phyloP scores from a whole-genome alignment of 1,284 basidiomycete genomes.

The Ceratorhiza oryzae-sativae region DNA sequence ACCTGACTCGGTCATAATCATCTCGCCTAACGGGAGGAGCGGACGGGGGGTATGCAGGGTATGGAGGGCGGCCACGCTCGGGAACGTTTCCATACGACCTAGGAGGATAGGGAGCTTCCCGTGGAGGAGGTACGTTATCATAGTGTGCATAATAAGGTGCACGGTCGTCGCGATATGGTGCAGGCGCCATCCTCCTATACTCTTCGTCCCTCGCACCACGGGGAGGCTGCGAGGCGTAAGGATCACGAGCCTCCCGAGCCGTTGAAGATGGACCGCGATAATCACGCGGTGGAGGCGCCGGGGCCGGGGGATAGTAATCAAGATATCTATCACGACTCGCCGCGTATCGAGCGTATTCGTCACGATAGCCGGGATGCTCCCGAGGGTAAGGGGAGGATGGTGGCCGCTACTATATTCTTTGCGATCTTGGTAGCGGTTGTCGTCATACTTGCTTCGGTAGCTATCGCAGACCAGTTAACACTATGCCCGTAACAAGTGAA shows the following conservation, averaged over 20 bases:
- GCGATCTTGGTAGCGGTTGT: slow-evolving; percentile 40
- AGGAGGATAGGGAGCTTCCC: slow-evolving; percentile 25
- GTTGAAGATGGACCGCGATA: slow-evolving; percentile 58
- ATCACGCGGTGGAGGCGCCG: slow-evolving; percentile 49
- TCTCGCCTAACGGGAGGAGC: slow-evolving; percentile 29
- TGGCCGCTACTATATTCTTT: slow-evolving; percentile 47
- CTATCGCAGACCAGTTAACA: slow-evolving; percentile 1
- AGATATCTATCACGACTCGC: slow-evolving; percentile 45
- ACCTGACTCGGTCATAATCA: slow-evolving; percentile 33
- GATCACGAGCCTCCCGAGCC: slow-evolving; percentile 26
- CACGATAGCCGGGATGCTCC: slow-evolving; percentile 58
- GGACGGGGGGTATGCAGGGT: slow-evolving; percentile 26
- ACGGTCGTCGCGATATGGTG: slow-evolving; percentile 33
- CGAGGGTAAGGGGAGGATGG: slow-evolving; percentile 57
- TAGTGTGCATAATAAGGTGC: slow-evolving; percentile 28
- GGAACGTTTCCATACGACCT: neutral
- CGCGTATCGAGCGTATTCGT: slow-evolving; percentile 63
- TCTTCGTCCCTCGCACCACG: slow-evolving; percentile 21
- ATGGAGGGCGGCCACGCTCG: slow-evolving; percentile 29
- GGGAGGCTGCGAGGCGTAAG: slow-evolving; percentile 29
- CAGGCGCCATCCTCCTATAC: slow-evolving; percentile 32
- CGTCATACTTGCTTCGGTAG: slow-evolving; percentile 39
- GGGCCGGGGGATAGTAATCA: slow-evolving; percentile 39
- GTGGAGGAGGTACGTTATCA: slow-evolving; percentile 23
- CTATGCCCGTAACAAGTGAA: neutral